Conservation (phyloP, 495 filamentous ascomycete genomes). For the Cercophora scortea region DNA sequence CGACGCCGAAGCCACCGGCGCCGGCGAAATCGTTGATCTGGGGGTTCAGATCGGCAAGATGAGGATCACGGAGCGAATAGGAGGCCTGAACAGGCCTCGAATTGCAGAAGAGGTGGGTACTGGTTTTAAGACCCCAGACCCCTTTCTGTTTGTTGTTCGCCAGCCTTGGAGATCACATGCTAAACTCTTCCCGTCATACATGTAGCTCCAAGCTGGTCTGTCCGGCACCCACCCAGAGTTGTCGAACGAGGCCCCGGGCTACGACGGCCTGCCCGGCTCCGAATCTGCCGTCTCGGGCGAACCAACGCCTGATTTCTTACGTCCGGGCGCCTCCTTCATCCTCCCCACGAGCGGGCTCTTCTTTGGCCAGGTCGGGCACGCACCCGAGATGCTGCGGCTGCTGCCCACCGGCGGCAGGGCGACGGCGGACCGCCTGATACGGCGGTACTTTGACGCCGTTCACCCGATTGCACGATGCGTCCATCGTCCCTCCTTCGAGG, state of each 20-base stretch:
- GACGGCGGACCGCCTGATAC: constrained; percentile 48
- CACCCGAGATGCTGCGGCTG: constrained; percentile 45
- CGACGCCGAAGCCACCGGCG: constrained; percentile 39
- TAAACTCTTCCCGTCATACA: too few relatives aligned
- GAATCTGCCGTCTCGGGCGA: neutral
- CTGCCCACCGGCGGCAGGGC: constrained; percentile 35
- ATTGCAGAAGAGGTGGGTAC: constrained; percentile 56
- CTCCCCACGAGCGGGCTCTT: constrained; percentile 60
- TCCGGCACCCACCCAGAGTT: too few relatives aligned
- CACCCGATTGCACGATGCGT: constrained; percentile 58
- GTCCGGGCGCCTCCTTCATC: constrained; percentile 46
- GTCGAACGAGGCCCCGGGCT: too few relatives aligned
- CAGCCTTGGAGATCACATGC: too few relatives aligned
- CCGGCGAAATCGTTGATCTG: constrained; percentile 58
- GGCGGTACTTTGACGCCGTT: constrained; percentile 57
- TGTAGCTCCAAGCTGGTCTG: too few relatives aligned
- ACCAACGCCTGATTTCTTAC: constrained; percentile 35
- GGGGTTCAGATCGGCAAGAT: constrained; percentile 63
- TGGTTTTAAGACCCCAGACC: neutral
- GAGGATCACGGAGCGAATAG: constrained; percentile 66
- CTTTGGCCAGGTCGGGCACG: constrained; percentile 45
- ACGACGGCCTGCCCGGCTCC: too few relatives aligned
- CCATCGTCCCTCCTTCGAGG: constrained; percentile 57
- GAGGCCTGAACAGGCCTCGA: constrained; percentile 49
- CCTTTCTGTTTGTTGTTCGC: constrained; percentile 1